These are phyloP conservation scores for Dothistroma septosporum DNA, from an alignment of 2,329 filamentous ascomycete species.

Conservation along the genomic window DNA sequence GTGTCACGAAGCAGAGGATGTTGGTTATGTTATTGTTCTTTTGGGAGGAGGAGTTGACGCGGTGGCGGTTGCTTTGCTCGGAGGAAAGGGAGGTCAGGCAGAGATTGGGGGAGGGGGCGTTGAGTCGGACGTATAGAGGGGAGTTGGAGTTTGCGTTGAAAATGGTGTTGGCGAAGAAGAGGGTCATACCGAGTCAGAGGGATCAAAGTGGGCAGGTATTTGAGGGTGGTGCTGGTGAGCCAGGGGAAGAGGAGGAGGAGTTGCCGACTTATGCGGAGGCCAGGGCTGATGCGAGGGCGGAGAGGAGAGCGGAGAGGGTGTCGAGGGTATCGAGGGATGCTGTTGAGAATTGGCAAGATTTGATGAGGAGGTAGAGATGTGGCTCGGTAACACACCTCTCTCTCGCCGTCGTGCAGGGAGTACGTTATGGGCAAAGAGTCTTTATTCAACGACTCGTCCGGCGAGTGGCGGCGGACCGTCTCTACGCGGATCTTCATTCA, in stretches of 20 bases:
- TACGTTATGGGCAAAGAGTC: too few species aligned
- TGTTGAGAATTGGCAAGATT: neutral
- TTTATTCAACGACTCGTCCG: too few species aligned
- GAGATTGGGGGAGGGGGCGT: neutral
- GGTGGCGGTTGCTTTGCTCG: constrained; percentile 9
- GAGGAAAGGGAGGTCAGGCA: constrained; percentile 11
- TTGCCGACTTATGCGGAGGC: constrained; percentile 17
- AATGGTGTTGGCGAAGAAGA: constrained; percentile 11
- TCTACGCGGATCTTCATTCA: too few species aligned
- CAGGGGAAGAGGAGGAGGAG: neutral
- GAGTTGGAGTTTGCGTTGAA: constrained; percentile 6
- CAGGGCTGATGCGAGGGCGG: constrained; percentile 1
- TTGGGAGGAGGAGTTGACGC: constrained; percentile 16
- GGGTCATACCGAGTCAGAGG: constrained; percentile 11
- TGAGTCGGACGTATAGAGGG: neutral
- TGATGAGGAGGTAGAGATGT: neutral
- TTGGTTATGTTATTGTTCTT: constrained; percentile 20
- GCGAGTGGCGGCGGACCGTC: too few species aligned
- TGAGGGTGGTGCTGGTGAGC: neutral
- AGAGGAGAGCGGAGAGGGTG: neutral
- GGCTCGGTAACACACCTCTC: too few species aligned
- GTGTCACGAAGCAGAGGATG: constrained; percentile 14
- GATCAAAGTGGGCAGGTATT: constrained; percentile 12
- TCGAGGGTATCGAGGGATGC: neutral
- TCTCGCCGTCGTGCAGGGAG: too few species aligned